These are phyloP conservation scores for Hypoxylon lienhwacheense DNA, from an alignment of 495 filamentous ascomycete species.

Conservation along the genomic window DNA sequence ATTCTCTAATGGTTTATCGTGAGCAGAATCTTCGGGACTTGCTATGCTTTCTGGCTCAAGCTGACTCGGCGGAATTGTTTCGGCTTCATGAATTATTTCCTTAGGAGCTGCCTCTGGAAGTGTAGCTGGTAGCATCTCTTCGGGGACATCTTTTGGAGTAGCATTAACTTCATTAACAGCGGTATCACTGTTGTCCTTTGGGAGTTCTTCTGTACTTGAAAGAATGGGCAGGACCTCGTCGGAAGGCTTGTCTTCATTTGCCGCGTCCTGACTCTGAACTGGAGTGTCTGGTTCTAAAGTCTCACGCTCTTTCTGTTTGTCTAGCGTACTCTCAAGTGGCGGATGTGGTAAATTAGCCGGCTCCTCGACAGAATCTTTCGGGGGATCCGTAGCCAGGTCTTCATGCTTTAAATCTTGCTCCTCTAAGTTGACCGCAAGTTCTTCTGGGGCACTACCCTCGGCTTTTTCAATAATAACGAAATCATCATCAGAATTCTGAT, in stretches of 20 bases:
- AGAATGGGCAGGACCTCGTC: neutral
- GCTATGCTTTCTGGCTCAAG: neutral
- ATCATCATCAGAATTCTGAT: constrained; percentile 1
- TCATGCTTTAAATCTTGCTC: neutral
- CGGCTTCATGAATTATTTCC: neutral
- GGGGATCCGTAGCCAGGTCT: neutral
- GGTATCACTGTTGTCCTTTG: neutral
- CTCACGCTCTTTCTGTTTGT: neutral
- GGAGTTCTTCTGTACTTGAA: neutral
- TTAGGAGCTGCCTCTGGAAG: neutral
- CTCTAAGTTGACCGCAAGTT: neutral
- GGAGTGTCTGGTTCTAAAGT: neutral
- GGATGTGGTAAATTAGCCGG: neutral
- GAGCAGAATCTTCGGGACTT: neutral
- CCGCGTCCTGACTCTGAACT: neutral
- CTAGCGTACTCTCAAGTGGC: neutral
- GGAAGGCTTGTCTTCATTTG: neutral
- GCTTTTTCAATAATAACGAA: constrained; percentile 15
- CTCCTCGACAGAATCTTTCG: neutral
- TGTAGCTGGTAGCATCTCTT: neutral
- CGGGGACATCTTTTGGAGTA: neutral
- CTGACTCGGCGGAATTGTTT: neutral
- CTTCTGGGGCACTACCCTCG: neutral
- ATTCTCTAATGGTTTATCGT: neutral
- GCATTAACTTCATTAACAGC: neutral